Evolutionary conservation across 441 rosid species (phyloP).

Genomic region (Bocquillonia castaneifolia): DNA sequence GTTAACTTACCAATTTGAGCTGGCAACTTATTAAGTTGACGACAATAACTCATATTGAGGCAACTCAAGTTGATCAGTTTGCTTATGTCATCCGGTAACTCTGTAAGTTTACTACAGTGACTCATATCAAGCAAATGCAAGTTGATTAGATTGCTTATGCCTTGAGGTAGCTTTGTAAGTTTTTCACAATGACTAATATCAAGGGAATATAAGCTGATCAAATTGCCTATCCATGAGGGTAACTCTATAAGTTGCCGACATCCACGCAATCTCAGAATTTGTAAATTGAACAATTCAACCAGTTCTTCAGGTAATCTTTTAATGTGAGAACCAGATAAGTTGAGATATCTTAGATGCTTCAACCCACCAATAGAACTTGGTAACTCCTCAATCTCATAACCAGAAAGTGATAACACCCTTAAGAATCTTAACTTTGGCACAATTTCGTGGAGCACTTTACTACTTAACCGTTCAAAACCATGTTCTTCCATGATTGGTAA

Average conservation of each 20-base stretch:
- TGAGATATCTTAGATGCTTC: neutral
- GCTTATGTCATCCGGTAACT: neutral
- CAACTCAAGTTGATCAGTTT: neutral
- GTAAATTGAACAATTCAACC: neutral
- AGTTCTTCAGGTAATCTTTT: neutral
- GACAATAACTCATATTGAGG: neutral
- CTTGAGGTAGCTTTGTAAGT: conserved; percentile 1
- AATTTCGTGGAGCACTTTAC: neutral
- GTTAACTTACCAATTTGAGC: too few species aligned
- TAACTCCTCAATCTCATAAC: neutral
- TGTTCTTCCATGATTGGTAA: neutral
- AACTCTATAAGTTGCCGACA: neutral
- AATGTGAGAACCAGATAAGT: neutral
- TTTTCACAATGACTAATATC: neutral
- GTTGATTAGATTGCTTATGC: neutral
- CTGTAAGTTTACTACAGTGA: neutral
- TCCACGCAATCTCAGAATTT: neutral
- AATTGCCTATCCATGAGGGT: neutral
- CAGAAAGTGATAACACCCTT: conserved; percentile 4
- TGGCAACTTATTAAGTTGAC: too few species aligned
- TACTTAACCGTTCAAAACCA: too few species aligned
- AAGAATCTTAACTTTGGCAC: neutral
- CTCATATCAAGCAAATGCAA: conserved; percentile 5
- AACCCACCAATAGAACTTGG: neutral
- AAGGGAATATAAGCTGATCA: neutral